A percentile compares a stretch with the other conserved stretches of the same genome.
Evolutionary conservation across 192 early-diverging fungal species (phyloP).

Genomic region (Allomyces javanicus): DNA sequence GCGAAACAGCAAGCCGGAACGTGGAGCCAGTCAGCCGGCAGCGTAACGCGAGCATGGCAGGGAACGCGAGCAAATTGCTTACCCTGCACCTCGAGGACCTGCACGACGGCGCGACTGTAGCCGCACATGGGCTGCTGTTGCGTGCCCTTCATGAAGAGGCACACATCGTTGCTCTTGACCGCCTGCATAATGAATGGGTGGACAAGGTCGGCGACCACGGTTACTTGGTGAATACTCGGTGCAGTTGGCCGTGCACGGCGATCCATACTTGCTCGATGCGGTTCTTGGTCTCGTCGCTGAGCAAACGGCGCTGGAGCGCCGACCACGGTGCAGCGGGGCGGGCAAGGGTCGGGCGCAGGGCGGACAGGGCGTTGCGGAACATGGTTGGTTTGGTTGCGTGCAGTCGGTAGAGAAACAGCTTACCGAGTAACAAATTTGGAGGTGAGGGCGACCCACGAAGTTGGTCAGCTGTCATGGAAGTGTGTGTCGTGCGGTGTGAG

Average conservation of each 20-base stretch:
- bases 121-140: slow-evolving; percentile 84
- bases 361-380: not conserved
- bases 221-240: not conserved
- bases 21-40: no score
- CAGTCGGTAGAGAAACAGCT: no score
- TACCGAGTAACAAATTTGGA: no score
- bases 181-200: slow-evolving; percentile 13
- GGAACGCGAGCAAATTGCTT: not conserved
- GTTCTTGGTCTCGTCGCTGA: slow-evolving; percentile 18
- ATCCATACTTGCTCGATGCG: slow-evolving; percentile 18
- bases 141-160: slow-evolving; percentile 95
- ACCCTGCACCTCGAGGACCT: slow-evolving; percentile 66
- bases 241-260: not conserved
- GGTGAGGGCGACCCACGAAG: no score
- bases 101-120: slow-evolving; percentile 80
- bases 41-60: no score
- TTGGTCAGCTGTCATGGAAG: no score
- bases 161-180: slow-evolving; percentile 45
- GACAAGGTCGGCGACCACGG: not conserved
- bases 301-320: slow-evolving; percentile 5
- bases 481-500: no score
- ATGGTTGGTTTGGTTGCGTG: no score
- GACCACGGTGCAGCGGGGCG: not conserved
- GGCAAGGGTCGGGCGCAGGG: not conserved
- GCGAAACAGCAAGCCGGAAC: no score